Percentiles rank a stretch among this genome's conserved stretches.
These are phyloP conservation scores for Calvatia gigantea DNA, from an alignment of 768 basidiomycete genomes.

Conservation along the genomic window DNA sequence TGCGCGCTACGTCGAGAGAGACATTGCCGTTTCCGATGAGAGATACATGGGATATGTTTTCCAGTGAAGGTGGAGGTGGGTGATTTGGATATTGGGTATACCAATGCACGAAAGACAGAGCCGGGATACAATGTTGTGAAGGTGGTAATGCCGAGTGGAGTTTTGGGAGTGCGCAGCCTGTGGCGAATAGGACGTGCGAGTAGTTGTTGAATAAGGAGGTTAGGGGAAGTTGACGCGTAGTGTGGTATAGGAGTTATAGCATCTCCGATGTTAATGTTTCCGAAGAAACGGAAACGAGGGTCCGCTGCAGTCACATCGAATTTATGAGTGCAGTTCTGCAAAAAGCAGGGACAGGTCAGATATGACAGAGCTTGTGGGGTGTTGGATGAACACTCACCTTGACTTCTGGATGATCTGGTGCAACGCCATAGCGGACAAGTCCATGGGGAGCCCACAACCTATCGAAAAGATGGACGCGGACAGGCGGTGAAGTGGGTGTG, in stretches of 20 bases:
- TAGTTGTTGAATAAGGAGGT: constrained; percentile 65
- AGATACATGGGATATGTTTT: constrained; percentile 66
- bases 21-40: constrained; percentile 96
- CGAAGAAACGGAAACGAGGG: constrained; percentile 83
- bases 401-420: constrained; percentile 98
- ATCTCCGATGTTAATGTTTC: constrained; percentile 70
- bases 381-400: constrained; percentile 50
- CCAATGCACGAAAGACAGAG: constrained; percentile 89
- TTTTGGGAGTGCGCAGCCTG: constrained; percentile 73
- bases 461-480: constrained; percentile 85
- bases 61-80: constrained; percentile 57
- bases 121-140: constrained; percentile 55
- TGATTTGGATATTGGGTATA: constrained; percentile 89
- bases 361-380: neutral
- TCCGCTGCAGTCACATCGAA: constrained; percentile 84
- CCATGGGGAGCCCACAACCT: constrained; percentile 93
- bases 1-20: constrained; percentile 86
- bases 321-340: constrained; percentile 93
- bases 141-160: constrained; percentile 53
- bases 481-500: constrained; percentile 23
- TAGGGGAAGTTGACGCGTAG: constrained; percentile 55
- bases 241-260: constrained; percentile 41
- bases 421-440: constrained; percentile 92
- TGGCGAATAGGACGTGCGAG: constrained; percentile 82
- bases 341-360: neutral